Percentiles rank a stretch among this genome's conserved stretches.
phyloP scores from a whole-genome alignment of 2,329 filamentous ascomycete species.

The Aurifilum marmelostoma region DNA sequence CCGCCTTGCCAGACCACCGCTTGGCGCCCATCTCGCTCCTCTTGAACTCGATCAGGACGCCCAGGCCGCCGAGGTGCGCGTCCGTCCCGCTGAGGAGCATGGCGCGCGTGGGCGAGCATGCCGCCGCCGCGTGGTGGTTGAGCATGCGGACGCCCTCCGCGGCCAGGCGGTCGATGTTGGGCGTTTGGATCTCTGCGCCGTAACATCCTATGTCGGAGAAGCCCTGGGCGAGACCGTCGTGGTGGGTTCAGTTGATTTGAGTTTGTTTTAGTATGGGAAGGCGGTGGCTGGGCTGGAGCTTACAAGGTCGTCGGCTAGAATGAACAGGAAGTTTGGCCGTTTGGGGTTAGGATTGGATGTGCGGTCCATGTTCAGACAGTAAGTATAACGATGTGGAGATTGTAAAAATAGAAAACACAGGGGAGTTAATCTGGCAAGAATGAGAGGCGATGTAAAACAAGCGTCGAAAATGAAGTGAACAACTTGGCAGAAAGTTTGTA shows the following conservation, averaged over 20 bases:
- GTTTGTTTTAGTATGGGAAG: not conserved
- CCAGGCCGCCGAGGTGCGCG: slow-evolving; percentile 35
- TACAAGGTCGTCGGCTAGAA: not conserved
- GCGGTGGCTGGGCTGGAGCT: not conserved
- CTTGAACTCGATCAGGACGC: slow-evolving; percentile 36
- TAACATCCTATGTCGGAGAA: slow-evolving; percentile 27
- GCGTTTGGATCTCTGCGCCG: slow-evolving; percentile 27
- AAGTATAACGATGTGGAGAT: too few species aligned
- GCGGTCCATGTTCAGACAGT: not conserved
- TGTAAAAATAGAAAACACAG: too few species aligned
- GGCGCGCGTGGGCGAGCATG: slow-evolving; percentile 36
- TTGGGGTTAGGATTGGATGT: not conserved
- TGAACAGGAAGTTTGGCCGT: not conserved
- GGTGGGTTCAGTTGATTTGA: not conserved
- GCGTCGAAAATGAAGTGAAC: too few species aligned
- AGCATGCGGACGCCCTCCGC: slow-evolving; percentile 28
- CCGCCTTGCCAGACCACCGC: not conserved
- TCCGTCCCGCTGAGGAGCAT: slow-evolving; percentile 38
- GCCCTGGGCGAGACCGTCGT: not conserved
- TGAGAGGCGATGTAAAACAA: not conserved
- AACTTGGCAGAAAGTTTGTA: too few species aligned
- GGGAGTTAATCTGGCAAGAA: not conserved
- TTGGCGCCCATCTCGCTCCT: slow-evolving; percentile 17
- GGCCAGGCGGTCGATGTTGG: slow-evolving; percentile 25
- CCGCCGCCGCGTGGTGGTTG: slow-evolving; percentile 27